phyloP scores from a whole-genome alignment of 805 yeast species.

The Wickerhamomyces chambardii region DNA sequence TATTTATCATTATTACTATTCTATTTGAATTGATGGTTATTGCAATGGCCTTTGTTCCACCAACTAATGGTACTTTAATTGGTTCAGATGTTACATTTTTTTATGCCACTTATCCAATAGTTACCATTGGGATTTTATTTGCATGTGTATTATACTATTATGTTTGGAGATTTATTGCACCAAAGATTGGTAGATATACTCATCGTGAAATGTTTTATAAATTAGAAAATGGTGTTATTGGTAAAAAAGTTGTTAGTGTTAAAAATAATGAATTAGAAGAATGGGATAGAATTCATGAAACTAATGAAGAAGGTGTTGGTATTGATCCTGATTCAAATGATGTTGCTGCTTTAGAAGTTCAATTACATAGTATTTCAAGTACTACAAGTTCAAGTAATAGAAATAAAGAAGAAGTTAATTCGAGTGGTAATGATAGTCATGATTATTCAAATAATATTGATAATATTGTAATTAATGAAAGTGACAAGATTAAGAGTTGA shows the following conservation, averaged over 20 bases:
- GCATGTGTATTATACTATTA: slow-evolving; percentile 56
- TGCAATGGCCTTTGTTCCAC: slow-evolving; percentile 71
- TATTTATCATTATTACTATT: slow-evolving; percentile 50
- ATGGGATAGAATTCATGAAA: slow-evolving; percentile 6
- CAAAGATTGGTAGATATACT: slow-evolving; percentile 39
- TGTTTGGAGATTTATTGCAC: slow-evolving; percentile 49
- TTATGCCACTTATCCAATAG: slow-evolving; percentile 68
- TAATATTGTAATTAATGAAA: no score
- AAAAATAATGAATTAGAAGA: slow-evolving; percentile 8
- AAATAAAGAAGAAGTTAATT: no score
- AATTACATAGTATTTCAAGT: no score
- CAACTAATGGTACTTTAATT: slow-evolving; percentile 38
- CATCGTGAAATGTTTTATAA: slow-evolving; percentile 40
- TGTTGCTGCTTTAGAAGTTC: no score
- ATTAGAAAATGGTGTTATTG: slow-evolving; percentile 60
- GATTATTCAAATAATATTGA: no score
- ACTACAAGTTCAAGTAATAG: no score
- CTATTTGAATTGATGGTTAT: slow-evolving; percentile 56
- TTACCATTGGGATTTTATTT: slow-evolving; percentile 58
- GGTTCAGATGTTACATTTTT: slow-evolving; percentile 57
- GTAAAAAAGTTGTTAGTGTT: slow-evolving; percentile 39
- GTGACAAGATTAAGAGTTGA: no score
- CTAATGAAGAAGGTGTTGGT: slow-evolving; percentile 19
- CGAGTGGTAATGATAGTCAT: no score
- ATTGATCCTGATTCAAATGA: not conserved